Conservation (phyloP, 192 early-diverging fungal species). For the Blastocladiella britannica region DNA sequence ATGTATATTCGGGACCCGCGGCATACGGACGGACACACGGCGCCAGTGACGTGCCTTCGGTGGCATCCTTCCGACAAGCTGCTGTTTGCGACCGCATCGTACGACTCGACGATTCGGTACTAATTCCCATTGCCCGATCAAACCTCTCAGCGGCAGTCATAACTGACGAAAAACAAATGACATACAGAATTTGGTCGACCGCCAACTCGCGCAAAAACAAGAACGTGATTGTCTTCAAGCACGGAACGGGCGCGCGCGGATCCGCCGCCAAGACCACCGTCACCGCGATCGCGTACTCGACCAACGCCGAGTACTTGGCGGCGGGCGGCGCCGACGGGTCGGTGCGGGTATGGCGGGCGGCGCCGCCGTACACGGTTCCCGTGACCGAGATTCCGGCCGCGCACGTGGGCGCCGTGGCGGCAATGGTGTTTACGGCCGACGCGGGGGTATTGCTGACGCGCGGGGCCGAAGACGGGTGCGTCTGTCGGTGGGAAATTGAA, state of each 20-base stretch:
- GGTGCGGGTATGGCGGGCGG: background rate
- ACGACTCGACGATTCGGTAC: conserved; percentile 58
- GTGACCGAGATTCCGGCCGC: too few relatives aligned
- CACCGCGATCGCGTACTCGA: conserved; percentile 45
- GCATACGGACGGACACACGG: conserved; percentile 64
- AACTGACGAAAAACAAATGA: too few relatives aligned
- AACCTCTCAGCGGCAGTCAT: too few relatives aligned
- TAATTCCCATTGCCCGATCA: background rate
- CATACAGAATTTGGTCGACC: conserved; percentile 63
- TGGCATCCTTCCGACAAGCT: conserved; percentile 56
- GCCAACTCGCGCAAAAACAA: conserved; percentile 47
- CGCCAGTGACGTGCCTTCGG: conserved; percentile 45
- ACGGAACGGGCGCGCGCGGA: conserved; percentile 42
- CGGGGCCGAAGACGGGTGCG: too few relatives aligned
- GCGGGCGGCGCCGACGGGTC: conserved; percentile 14
- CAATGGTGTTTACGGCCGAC: too few relatives aligned
- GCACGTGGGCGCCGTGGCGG: too few relatives aligned
- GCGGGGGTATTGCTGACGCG: too few relatives aligned
- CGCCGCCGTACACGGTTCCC: too few relatives aligned
- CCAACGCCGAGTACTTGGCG: conserved; percentile 46
- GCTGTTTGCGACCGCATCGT: conserved; percentile 52
- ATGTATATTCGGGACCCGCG: conserved; percentile 79
- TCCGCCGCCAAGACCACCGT: conserved; percentile 19
- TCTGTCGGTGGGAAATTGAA: too few relatives aligned
- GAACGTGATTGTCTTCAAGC: conserved; percentile 54